phyloP scores from a whole-genome alignment of 192 early-diverging fungal species.

The Podila horticola region DNA sequence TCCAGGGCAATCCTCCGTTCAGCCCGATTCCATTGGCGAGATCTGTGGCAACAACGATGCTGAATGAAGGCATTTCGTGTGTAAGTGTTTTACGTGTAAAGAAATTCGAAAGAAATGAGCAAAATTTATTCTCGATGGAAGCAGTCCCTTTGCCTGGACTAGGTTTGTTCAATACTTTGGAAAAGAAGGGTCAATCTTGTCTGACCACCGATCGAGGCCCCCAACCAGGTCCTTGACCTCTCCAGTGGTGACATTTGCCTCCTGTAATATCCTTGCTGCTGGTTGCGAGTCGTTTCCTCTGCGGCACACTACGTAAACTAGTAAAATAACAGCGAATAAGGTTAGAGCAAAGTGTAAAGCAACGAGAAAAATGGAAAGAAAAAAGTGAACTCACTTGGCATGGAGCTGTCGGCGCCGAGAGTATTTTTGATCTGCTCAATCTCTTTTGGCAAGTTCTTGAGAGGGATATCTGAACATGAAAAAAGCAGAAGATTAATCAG shows the following conservation, averaged over 20 bases:
- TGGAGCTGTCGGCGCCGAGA: background rate
- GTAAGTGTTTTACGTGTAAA: background rate
- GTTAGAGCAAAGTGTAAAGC: background rate
- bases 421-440: conserved; percentile 54
- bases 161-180: conserved; percentile 64
- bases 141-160: background rate
- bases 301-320: conserved; percentile 89
- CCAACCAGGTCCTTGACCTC: conserved; percentile 84
- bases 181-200: conserved; percentile 79
- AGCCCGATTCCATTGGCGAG: conserved; percentile 82
- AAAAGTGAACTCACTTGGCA: background rate
- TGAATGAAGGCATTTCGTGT: conserved; percentile 50
- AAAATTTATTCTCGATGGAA: background rate
- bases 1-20: conserved; percentile 83
- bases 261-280: conserved; percentile 80
- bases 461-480: conserved; percentile 61
- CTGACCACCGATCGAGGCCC: conserved; percentile 83
- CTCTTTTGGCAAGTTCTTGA: conserved; percentile 56
- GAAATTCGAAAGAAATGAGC: background rate
- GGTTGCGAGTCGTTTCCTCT: conserved; percentile 91
- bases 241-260: conserved; percentile 62
- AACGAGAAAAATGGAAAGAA: background rate
- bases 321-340: background rate
- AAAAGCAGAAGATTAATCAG: background rate
- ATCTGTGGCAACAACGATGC: conserved; percentile 82